Percentiles rank a stretch among this genome's conserved stretches.
Conservation (phyloP, 2,329 filamentous ascomycete genomes). For the Colletotrichum sp. region DNA sequence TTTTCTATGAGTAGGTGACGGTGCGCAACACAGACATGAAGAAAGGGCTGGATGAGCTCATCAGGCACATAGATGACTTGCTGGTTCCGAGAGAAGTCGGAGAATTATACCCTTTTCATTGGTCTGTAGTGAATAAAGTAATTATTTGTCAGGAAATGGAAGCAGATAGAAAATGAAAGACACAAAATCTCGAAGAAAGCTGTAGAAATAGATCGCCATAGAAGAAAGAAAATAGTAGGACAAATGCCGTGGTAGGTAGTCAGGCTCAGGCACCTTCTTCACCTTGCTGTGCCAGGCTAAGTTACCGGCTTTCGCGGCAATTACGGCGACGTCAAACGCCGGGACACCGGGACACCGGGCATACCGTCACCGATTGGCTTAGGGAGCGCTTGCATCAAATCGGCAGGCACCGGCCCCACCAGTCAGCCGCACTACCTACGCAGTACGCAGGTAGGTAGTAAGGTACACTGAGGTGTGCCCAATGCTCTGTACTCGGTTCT, state of each 20-base stretch:
- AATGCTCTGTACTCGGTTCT: background rate
- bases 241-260: background rate
- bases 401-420: background rate
- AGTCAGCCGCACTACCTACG: background rate
- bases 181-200: background rate
- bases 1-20: background rate
- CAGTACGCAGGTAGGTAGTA: background rate
- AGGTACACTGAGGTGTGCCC: background rate
- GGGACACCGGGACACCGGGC: background rate
- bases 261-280: background rate
- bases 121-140: background rate
- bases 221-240: background rate
- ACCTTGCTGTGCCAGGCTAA: background rate
- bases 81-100: background rate
- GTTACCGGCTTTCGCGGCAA: background rate
- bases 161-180: background rate
- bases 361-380: background rate
- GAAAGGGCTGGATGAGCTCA: background rate
- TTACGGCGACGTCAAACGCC: background rate
- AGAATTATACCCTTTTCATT: constrained; percentile 8
- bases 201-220: background rate
- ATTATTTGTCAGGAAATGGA: background rate
- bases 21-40: background rate
- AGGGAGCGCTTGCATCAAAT: background rate
- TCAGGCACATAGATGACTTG: background rate